Evolutionary conservation across 2,329 filamentous ascomycete genomes (phyloP), one percentile per base, ranked within the genome.

Genomic region (Colletotrichum tofieldiae): DNA sequence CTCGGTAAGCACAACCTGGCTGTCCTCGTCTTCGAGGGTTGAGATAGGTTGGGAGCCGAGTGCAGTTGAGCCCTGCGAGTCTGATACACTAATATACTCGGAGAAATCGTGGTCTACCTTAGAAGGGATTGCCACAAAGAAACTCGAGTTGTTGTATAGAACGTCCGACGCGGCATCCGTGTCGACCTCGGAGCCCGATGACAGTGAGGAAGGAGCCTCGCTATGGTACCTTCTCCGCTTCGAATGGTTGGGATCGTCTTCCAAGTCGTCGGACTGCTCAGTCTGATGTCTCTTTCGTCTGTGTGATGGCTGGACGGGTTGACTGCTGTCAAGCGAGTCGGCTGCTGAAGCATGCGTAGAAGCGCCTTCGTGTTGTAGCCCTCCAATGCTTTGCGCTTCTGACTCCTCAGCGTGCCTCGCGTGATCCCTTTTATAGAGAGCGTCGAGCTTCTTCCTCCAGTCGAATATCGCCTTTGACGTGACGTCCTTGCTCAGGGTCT

Each of bases 1-100:
- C 5, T 78, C 77, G 23, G 78, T 73, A 67, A 84, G 63, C 14
- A 75, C 67, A 54, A 81, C 67, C 52, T 78, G 77, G 29, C 77
- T 76, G 72, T 82, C 82, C 59, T 80, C 75, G 47, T 79, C 78
- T 58, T 84, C 82, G 29, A 81, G 80, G 55, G 82, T 79, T 5
- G 79, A 79, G 11, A 84, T 29, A 18, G 79, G 74, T 51, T 82
- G 80, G 3, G 80, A 79, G 2, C 77, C 76, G 29, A 77, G 74
- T 12, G 74, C 77, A 41, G 78, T 80, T 35, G 73, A 75, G 55
- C 81, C 79, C 2, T 70, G 71, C 20, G 73, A 79, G 78, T 47
- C 77, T 76, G 75, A 70, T 29, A 82, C 74, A 61, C 81, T 83
- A 14, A 78, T 74, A 62, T 81, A 84, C 23, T 83, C 82, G 6